phyloP scores from a whole-genome alignment of 2,329 filamentous ascomycete species.

The Penicillium sp. region DNA sequence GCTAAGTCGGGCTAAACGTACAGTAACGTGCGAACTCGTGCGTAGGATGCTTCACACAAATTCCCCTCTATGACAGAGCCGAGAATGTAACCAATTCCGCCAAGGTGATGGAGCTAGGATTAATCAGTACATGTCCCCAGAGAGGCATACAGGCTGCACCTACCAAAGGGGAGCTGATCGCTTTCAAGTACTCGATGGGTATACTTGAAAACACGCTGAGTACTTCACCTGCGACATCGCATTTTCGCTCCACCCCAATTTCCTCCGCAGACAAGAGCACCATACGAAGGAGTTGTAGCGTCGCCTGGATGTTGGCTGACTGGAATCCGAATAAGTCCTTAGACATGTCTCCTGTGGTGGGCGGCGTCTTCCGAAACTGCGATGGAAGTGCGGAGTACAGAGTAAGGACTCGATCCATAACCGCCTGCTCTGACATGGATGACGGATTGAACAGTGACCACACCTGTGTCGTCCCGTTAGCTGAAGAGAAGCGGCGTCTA shows the following conservation, averaged over 20 bases:
- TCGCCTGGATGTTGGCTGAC: slow-evolving; percentile 54
- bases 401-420: slow-evolving; percentile 28
- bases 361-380: slow-evolving; percentile 27
- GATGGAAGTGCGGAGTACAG: slow-evolving; percentile 27
- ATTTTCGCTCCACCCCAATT: slow-evolving; percentile 46
- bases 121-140: not conserved
- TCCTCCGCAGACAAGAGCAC: slow-evolving; percentile 43
- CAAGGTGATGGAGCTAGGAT: slow-evolving; percentile 47
- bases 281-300: slow-evolving; percentile 52
- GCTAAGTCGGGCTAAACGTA: slow-evolving; percentile 11
- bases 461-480: slow-evolving; percentile 24
- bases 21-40: slow-evolving; percentile 45
- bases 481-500: slow-evolving; percentile 21
- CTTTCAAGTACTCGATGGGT: slow-evolving; percentile 48
- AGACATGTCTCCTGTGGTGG: slow-evolving; percentile 31
- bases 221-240: slow-evolving; percentile 49
- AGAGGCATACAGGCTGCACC: not conserved
- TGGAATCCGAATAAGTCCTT: slow-evolving; percentile 51
- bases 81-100: slow-evolving; percentile 54
- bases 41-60: slow-evolving; percentile 45
- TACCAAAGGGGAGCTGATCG: slow-evolving; percentile 51
- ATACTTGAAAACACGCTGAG: slow-evolving; percentile 47
- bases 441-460: slow-evolving; percentile 25
- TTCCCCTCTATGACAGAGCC: slow-evolving; percentile 49
- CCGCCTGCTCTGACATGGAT: slow-evolving; percentile 23